phyloP scores from a whole-genome alignment of 768 basidiomycete genomes.

The Rhodotorula sphaerocarpa region DNA sequence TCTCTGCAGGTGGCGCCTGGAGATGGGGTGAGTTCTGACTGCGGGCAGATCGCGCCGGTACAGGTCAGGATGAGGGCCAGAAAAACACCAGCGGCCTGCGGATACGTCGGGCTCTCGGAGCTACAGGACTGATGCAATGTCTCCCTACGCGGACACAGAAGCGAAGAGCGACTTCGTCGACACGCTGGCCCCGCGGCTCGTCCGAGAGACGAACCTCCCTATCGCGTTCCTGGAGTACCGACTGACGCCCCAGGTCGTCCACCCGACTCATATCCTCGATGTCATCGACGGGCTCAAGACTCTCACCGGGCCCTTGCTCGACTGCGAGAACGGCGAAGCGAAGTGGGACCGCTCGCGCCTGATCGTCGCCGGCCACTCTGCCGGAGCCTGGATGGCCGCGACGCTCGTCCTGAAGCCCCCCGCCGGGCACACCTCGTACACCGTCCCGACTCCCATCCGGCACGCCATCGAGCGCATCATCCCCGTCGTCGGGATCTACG shows the following conservation, averaged over 20 bases:
- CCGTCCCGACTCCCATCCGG: neutral
- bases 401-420: constrained; percentile 15
- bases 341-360: constrained; percentile 17
- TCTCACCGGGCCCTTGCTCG: constrained; percentile 9
- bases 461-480: neutral
- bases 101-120: no score
- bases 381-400: constrained; percentile 31
- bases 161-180: constrained; percentile 23
- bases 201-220: constrained; percentile 13
- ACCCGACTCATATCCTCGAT: constrained; percentile 23
- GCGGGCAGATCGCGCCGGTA: no score
- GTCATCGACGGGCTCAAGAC: constrained; percentile 23
- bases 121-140: neutral
- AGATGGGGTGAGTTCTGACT: constrained; percentile 15
- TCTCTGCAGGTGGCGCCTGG: constrained; percentile 26
- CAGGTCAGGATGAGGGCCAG: no score
- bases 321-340: neutral
- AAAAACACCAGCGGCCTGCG: no score
- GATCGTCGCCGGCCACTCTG: constrained; percentile 26
- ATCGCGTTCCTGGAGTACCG: constrained; percentile 30
- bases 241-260: constrained; percentile 14
- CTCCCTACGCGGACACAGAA: neutral
- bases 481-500: constrained; percentile 39
- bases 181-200: constrained; percentile 11
- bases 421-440: neutral